Evolutionary conservation across 352 stramenopile genomes (phyloP).

Genomic region (Lagenidium giganteum): DNA sequence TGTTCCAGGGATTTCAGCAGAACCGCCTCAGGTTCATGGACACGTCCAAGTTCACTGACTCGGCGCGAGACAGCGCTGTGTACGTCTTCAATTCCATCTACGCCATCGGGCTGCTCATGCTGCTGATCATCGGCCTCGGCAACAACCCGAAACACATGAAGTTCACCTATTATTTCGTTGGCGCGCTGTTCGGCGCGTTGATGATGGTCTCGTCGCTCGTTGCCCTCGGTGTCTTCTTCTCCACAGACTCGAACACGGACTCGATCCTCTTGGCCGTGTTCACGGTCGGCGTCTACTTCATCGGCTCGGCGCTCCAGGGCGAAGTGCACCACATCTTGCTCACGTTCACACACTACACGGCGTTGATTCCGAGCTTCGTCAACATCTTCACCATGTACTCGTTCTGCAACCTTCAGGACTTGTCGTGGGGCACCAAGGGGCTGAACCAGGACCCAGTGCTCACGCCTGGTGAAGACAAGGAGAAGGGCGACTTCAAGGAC

Average conservation of each 20-base stretch:
- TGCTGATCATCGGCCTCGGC: slow-evolving; percentile 81
- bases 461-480: slow-evolving; percentile 38
- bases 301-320: slow-evolving; percentile 71
- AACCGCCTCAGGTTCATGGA: slow-evolving; percentile 78
- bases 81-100: slow-evolving; percentile 82
- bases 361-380: slow-evolving; percentile 83
- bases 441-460: slow-evolving; percentile 48
- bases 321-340: slow-evolving; percentile 83
- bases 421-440: slow-evolving; percentile 85
- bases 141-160: slow-evolving; percentile 89
- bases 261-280: slow-evolving; percentile 63
- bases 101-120: slow-evolving; percentile 72
- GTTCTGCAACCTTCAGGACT: slow-evolving; percentile 86
- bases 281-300: slow-evolving; percentile 78
- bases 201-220: slow-evolving; percentile 79
- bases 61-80: slow-evolving; percentile 53
- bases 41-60: slow-evolving; percentile 57
- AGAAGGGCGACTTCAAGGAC: slow-evolving; percentile 83
- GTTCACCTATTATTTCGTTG: slow-evolving; percentile 80
- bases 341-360: slow-evolving; percentile 85
- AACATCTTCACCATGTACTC: slow-evolving; percentile 90
- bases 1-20: slow-evolving; percentile 86
- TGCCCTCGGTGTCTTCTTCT: slow-evolving; percentile 73
- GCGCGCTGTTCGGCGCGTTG: slow-evolving; percentile 62
- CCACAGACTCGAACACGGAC: slow-evolving; percentile 34